These are phyloP conservation scores for Lasiodiplodia theobromae DNA, from an alignment of 2,329 filamentous ascomycete species.

Conservation along the genomic window DNA sequence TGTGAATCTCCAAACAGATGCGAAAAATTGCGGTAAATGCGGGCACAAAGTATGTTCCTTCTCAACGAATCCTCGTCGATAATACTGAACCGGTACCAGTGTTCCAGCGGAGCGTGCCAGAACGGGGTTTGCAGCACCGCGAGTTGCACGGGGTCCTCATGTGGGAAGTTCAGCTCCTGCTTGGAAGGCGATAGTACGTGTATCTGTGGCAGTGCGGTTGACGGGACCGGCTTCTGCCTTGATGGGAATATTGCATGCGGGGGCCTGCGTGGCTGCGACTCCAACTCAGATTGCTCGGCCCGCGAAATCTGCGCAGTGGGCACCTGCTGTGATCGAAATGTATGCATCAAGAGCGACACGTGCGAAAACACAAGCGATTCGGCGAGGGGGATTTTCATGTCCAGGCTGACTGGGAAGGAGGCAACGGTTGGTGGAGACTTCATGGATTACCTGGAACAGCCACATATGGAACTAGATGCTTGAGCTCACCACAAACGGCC, in stretches of 20 bases:
- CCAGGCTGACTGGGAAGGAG: background rate
- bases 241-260: conserved; percentile 34
- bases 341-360: conserved; percentile 34
- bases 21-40: conserved; percentile 10
- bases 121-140: conserved; percentile 44
- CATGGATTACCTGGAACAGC: background rate
- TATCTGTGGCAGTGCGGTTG: conserved; percentile 39
- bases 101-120: conserved; percentile 37
- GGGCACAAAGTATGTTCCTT: conserved; percentile 12
- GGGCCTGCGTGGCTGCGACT: conserved; percentile 30
- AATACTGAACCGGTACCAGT: conserved; percentile 30
- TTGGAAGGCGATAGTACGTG: conserved; percentile 34
- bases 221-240: conserved; percentile 41
- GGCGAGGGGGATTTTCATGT: conserved; percentile 7
- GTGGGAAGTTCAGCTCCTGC: conserved; percentile 39
- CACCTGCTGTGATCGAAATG: conserved; percentile 35
- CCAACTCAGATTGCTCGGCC: conserved; percentile 31
- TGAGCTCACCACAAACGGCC: background rate
- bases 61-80: conserved; percentile 37
- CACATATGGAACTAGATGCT: background rate
- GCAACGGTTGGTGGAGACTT: conserved; percentile 8
- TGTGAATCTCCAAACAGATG: conserved; percentile 5
- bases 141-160: conserved; percentile 40
- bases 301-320: conserved; percentile 35
- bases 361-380: conserved; percentile 29